Conservation (phyloP, 306 rosid genomes). For the Vachellia collinsii region DNA sequence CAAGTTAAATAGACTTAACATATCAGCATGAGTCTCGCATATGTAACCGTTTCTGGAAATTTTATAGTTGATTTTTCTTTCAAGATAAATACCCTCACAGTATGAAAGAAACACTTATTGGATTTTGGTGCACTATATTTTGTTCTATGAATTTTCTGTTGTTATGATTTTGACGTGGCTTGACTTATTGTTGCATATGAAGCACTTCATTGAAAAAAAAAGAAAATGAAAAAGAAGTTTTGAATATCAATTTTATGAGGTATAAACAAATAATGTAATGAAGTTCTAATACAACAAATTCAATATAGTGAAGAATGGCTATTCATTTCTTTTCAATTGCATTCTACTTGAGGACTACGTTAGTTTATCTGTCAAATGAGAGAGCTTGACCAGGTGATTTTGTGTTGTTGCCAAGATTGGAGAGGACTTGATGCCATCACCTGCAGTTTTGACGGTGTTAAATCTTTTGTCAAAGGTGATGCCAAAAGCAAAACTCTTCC, state of each 20-base stretch:
- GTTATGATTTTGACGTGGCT: no score
- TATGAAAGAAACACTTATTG: not conserved
- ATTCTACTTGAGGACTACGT: not conserved
- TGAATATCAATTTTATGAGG: not conserved
- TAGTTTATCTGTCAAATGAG: conserved; percentile 3
- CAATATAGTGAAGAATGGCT: not conserved
- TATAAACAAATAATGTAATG: not conserved
- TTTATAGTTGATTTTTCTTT: no score
- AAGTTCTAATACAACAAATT: not conserved
- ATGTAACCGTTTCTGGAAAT: no score
- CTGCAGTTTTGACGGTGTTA: conserved; percentile 57
- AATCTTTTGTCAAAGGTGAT: conserved; percentile 60
- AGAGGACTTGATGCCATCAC: conserved; percentile 78
- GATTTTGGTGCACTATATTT: not conserved
- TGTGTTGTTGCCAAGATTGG: conserved; percentile 70
- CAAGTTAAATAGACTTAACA: no score
- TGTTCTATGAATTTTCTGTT: not conserved
- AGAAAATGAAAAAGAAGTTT: not conserved
- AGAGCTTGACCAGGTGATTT: conserved; percentile 46
- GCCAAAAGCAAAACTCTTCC: conserved; percentile 84
- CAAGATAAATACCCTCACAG: no score
- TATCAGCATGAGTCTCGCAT: no score
- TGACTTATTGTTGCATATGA: not conserved
- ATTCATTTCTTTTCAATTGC: not conserved
- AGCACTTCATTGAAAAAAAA: not conserved